Evolutionary conservation across 2,329 filamentous ascomycete species (phyloP).

Genomic region (Fusarium scirpi): DNA sequence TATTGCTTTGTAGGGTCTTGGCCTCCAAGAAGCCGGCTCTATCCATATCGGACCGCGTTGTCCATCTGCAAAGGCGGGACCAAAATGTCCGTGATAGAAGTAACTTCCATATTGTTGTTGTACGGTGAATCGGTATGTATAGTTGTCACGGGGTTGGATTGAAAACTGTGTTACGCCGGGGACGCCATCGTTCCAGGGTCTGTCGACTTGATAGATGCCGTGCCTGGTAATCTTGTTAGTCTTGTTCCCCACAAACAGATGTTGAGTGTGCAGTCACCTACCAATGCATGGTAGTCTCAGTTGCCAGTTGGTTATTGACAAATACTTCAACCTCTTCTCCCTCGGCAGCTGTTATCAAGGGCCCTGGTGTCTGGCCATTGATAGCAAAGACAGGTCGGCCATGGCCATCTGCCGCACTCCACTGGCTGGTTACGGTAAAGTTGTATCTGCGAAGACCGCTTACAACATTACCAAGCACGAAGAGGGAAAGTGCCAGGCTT

Average conservation of each 20-base stretch:
- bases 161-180: neutral
- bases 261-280: neutral
- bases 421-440: neutral
- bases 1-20: neutral
- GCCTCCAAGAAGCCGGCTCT: neutral
- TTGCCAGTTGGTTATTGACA: neutral
- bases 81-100: neutral
- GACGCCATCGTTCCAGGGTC: constrained; percentile 3
- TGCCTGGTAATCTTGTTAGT: neutral
- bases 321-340: constrained; percentile 15
- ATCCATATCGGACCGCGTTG: constrained; percentile 3
- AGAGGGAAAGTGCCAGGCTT: neutral
- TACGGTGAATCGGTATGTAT: neutral
- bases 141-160: neutral
- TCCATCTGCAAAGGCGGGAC: neutral
- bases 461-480: neutral
- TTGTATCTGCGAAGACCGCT: neutral
- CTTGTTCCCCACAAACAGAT: rapidly evolving
- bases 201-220: neutral
- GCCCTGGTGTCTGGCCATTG: constrained; percentile 19
- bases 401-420: constrained; percentile 5
- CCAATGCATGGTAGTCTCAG: constrained; percentile 25
- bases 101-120: neutral
- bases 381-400: constrained; percentile 8
- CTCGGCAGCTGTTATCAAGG: constrained; percentile 1